These are phyloP conservation scores for Psidium guajava DNA, from an alignment of 345 rosid genomes.

Conservation along the genomic window DNA sequence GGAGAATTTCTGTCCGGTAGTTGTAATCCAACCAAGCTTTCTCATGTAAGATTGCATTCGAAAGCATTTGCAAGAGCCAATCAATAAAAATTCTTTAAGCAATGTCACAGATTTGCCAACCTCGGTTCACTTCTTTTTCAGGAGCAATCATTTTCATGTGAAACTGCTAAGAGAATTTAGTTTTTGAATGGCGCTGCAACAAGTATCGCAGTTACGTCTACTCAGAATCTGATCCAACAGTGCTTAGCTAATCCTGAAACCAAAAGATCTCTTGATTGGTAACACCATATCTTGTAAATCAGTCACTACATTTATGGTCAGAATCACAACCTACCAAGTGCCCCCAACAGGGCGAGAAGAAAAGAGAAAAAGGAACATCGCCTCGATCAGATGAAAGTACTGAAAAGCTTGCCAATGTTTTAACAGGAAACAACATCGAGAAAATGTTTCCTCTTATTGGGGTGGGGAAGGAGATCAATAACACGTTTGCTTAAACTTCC, in stretches of 20 bases:
- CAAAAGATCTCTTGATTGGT: not conserved
- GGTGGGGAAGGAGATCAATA: not conserved
- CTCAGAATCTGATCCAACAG: not conserved
- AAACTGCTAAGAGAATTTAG: not conserved
- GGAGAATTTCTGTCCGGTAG: not conserved
- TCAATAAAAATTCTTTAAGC: not conserved
- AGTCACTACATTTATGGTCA: not conserved
- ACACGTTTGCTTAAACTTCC: slow-evolving; percentile 6
- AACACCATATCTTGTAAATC: not conserved
- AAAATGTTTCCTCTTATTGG: not conserved
- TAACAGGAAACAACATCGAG: not conserved
- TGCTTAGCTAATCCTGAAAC: not conserved
- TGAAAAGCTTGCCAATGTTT: not conserved
- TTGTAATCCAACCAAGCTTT: not conserved
- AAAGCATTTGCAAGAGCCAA: not conserved
- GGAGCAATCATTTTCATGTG: not conserved
- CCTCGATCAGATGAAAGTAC: not conserved
- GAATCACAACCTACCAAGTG: not conserved
- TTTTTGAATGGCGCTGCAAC: not conserved
- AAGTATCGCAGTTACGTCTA: not conserved
- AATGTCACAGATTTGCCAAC: not conserved
- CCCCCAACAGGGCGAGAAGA: not conserved
- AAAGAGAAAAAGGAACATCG: not conserved
- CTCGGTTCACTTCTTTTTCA: not conserved
- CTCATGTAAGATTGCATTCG: not conserved